Percentiles rank a stretch among this genome's conserved stretches.
Evolutionary conservation across 1,284 basidiomycete species (phyloP).

Genomic region (Coriolopsis trogii): DNA sequence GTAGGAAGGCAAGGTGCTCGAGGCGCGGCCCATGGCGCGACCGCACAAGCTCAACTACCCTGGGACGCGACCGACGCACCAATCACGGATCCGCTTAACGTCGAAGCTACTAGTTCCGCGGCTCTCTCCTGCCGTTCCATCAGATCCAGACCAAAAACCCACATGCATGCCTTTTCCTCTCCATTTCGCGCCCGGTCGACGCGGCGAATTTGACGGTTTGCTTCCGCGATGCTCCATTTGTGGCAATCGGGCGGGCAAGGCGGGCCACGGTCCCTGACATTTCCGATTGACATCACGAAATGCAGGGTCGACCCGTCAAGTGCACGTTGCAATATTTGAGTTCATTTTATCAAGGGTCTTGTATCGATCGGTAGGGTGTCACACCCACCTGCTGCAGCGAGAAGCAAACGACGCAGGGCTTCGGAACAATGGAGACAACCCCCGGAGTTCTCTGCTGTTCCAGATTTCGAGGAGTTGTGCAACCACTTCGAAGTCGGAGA

Average conservation of each 20-base stretch:
- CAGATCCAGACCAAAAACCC: slow-evolving; percentile 3
- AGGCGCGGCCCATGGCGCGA: too few species aligned
- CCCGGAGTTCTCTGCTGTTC: too few species aligned
- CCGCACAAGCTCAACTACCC: too few species aligned
- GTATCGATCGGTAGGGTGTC: too few species aligned
- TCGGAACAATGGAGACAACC: too few species aligned
- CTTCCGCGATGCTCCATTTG: slow-evolving; percentile 3
- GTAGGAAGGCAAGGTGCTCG: slow-evolving; percentile 3
- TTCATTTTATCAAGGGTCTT: too few species aligned
- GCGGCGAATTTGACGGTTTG: not conserved
- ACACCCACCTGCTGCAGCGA: too few species aligned
- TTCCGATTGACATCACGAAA: not conserved
- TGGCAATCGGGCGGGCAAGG: not conserved
- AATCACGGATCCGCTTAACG: not conserved
- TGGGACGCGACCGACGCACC: too few species aligned
- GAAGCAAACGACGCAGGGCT: too few species aligned
- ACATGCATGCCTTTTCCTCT: not conserved
- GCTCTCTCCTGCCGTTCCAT: slow-evolving; percentile 6
- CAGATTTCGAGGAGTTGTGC: not conserved
- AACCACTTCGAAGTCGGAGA: not conserved
- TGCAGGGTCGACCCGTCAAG: not conserved
- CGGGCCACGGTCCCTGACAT: not conserved
- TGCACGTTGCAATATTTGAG: not conserved
- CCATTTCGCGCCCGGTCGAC: not conserved
- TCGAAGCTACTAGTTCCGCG: not conserved